These are phyloP conservation scores for Venturia effusa DNA, from an alignment of 2,329 filamentous ascomycete species.

Conservation along the genomic window DNA sequence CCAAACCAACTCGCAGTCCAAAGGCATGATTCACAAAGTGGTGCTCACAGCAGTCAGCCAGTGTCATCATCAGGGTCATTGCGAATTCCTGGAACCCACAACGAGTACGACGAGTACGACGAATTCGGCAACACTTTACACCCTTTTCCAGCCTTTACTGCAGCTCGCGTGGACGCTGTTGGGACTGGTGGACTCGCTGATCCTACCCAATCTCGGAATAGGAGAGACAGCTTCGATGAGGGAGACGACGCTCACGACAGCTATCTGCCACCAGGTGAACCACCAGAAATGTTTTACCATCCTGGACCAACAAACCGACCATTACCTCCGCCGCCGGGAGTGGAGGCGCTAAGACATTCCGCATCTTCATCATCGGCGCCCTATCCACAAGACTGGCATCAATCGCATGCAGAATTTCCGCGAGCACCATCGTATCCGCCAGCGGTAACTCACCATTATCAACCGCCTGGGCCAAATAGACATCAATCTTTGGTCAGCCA, in stretches of 20 bases:
- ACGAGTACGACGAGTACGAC: slow-evolving; percentile 34
- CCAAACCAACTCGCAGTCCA: slow-evolving; percentile 28
- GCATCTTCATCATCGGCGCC: slow-evolving; percentile 40
- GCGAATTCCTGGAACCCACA: slow-evolving; percentile 31
- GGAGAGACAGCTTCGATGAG: slow-evolving; percentile 82
- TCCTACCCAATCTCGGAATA: slow-evolving; percentile 45
- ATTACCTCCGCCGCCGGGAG: slow-evolving; percentile 53
- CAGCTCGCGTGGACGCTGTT: slow-evolving; percentile 71
- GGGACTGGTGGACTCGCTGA: slow-evolving; percentile 83
- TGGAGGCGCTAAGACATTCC: slow-evolving; percentile 21
- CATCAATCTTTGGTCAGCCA: slow-evolving; percentile 65
- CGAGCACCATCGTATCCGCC: slow-evolving; percentile 9
- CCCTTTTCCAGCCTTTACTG: slow-evolving; percentile 46
- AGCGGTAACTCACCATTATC: background rate
- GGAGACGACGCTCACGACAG: slow-evolving; percentile 60
- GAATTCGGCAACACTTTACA: slow-evolving; percentile 39
- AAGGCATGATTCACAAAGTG: slow-evolving; percentile 21
- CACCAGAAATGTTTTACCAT: slow-evolving; percentile 89
- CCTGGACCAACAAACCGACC: slow-evolving; percentile 58
- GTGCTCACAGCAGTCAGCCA: slow-evolving; percentile 24
- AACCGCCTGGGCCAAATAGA: slow-evolving; percentile 6
- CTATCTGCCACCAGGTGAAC: slow-evolving; percentile 42
- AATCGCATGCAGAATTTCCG: slow-evolving; percentile 8
- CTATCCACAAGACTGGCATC: slow-evolving; percentile 29
- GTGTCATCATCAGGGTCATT: slow-evolving; percentile 35